Base-by-base conservation (phyloP, 495 filamentous ascomycete species). In the Xylaria intraflava region DNA sequence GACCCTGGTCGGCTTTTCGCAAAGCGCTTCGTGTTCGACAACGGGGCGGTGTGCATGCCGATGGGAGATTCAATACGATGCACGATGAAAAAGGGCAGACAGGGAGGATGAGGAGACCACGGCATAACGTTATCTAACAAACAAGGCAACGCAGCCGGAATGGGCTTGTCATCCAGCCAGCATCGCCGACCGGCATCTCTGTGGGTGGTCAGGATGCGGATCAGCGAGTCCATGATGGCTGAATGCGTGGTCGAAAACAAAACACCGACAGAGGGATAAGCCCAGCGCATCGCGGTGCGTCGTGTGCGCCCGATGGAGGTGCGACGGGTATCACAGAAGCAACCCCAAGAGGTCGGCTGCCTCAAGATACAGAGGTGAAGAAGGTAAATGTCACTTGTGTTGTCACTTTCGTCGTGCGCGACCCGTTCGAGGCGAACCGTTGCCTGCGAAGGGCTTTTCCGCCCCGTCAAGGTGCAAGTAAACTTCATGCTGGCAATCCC, bases 221-320 rank as follows among this genome's bases (percentile, higher is more conserved):
- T 11, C 35, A 9, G 12, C 20, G 8, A 22, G 31, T 26, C 9
- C 27, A 29, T 29, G 27, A 29, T 29, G 27, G n/a, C n/a, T 49
- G 16, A 10, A 17, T 19, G 46, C 22, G 17, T 27, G 16, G 22
- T 23, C 14, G n/a, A 17, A 16, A 8, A 35, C n/a, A n/a, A 19
- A 16, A 27, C n/a, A 26, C 48, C 39, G 27, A 9, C n/a, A 29
- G 27, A 36, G 44, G 39, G 33, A 20, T 52, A 44, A 52, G 49
- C 39, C 29, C 39, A 31, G 20, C 26, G 3, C n/a, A 16, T 17
- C 16, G 22, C n/a, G n/a, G n/a, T 8, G 12, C n/a, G 9, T 29
- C 27, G 27, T 9, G 27, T 52, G 19, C 49, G 49, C 49, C 49
- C 49, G 30, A 2, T 12, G 7, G 29, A 26, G 40, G 24, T 43